phyloP scores from a whole-genome alignment of 163 green algal species.

The Prototheca cutis region DNA sequence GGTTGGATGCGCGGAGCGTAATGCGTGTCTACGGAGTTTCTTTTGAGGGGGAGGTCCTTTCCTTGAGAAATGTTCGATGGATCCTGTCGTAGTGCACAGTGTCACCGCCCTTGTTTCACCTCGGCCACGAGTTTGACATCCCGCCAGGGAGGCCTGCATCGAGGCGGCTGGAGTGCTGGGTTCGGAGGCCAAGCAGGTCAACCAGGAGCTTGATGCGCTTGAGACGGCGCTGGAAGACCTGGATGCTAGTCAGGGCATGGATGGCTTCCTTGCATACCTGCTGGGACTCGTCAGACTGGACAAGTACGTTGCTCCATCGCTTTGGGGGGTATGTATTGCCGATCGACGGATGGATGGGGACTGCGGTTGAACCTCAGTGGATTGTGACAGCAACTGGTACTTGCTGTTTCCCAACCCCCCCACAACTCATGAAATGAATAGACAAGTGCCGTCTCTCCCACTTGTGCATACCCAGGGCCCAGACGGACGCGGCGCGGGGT shows the following conservation, averaged over 20 bases:
- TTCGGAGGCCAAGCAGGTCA: neutral
- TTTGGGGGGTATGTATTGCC: no score
- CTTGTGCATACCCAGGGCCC: no score
- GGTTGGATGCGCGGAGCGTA: neutral
- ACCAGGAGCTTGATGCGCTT: slow-evolving; percentile 37
- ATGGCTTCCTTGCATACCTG: slow-evolving; percentile 68
- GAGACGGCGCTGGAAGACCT: slow-evolving; percentile 29
- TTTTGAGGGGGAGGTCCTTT: neutral
- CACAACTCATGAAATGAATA: no score
- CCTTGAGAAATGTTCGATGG: neutral
- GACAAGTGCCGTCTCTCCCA: no score
- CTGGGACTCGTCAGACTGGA: slow-evolving; percentile 58
- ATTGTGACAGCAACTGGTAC: no score
- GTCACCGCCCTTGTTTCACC: neutral
- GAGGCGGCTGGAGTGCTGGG: slow-evolving; percentile 12
- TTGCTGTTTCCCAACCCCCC: no score
- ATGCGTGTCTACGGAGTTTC: neutral
- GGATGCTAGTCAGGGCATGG: slow-evolving; percentile 5
- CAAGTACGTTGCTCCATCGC: no score
- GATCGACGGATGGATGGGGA: no score
- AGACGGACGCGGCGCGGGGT: slow-evolving; percentile 31
- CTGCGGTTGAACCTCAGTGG: no score
- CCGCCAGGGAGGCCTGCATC: slow-evolving; percentile 46
- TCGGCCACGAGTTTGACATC: neutral
- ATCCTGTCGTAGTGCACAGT: neutral